These are phyloP conservation scores for Plasmodium coatneyi DNA, from an alignment of 169 alveolate species.

Conservation along the genomic window DNA sequence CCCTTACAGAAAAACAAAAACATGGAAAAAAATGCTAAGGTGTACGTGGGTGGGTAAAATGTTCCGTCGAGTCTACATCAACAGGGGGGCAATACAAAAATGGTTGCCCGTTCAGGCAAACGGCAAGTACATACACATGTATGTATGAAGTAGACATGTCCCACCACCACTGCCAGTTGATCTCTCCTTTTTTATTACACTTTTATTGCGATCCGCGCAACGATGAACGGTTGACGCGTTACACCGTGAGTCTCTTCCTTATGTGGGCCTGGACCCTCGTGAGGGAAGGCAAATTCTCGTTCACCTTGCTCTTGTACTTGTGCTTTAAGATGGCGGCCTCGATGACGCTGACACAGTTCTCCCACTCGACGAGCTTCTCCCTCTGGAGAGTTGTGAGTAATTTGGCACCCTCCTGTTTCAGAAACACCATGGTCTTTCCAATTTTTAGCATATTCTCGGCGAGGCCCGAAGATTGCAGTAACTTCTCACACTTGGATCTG, in stretches of 20 bases:
- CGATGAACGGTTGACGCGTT: background rate
- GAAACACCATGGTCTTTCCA: constrained; percentile 93
- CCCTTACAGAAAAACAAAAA: background rate
- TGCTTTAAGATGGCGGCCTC: constrained; percentile 87
- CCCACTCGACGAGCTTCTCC: constrained; percentile 91
- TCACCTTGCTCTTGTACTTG: constrained; percentile 76
- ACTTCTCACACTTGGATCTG: constrained; percentile 78
- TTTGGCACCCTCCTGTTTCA: constrained; percentile 90
- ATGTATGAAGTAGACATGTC: background rate
- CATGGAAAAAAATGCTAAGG: background rate
- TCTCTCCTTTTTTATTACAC: no score
- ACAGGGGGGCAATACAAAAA: background rate
- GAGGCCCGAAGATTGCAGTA: constrained; percentile 80
- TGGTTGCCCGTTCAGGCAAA: no score
- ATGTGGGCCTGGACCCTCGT: constrained; percentile 92
- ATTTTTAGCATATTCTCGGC: constrained; percentile 78
- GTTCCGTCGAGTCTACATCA: background rate
- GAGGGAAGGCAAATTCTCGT: constrained; percentile 80
- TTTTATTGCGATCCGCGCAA: background rate
- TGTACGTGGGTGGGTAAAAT: background rate
- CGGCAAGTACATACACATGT: background rate
- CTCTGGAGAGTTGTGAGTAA: constrained; percentile 89
- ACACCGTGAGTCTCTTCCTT: constrained; percentile 75
- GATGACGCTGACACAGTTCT: constrained; percentile 87
- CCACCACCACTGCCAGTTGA: background rate